These are phyloP conservation scores for Cytospora mali DNA, from an alignment of 2,329 filamentous ascomycete genomes.

Conservation along the genomic window DNA sequence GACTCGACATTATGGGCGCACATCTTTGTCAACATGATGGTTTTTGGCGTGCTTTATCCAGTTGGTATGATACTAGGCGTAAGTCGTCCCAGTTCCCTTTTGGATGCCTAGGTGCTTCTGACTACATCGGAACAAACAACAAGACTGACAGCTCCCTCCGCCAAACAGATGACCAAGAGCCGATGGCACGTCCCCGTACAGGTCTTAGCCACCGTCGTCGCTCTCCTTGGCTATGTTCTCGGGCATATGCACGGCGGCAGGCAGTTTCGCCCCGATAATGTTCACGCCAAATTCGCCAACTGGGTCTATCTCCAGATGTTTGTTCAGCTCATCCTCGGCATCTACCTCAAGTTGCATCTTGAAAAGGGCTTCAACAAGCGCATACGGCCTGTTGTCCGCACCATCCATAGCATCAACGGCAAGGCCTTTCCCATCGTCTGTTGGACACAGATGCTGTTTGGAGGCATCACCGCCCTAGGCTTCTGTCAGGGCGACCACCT, in stretches of 20 bases:
- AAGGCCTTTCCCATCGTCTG: conserved; percentile 83
- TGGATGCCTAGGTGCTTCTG: not conserved
- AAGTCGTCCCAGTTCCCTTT: conserved; percentile 41
- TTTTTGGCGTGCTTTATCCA: conserved; percentile 92
- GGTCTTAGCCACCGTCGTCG: conserved; percentile 71
- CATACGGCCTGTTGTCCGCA: conserved; percentile 72
- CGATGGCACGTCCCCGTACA: conserved; percentile 95
- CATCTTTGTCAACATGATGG: conserved; percentile 82
- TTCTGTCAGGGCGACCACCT: conserved; percentile 92
- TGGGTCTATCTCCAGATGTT: conserved; percentile 79
- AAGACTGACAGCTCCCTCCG: not conserved
- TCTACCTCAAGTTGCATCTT: conserved; percentile 88
- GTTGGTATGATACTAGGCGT: conserved; percentile 94
- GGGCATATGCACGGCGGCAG: conserved; percentile 90
- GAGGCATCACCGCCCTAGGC: conserved; percentile 86
- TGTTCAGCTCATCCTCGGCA: conserved; percentile 75
- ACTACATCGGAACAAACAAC: not conserved
- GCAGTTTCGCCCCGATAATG: conserved; percentile 74
- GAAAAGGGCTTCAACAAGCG: conserved; percentile 80
- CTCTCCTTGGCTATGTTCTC: conserved; percentile 84
- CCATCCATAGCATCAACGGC: conserved; percentile 78
- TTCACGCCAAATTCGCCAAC: conserved; percentile 80
- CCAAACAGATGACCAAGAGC: conserved; percentile 75
- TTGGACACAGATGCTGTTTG: conserved; percentile 96
- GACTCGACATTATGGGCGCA: conserved; percentile 91